Evolutionary conservation across 768 basidiomycete species (phyloP).

Genomic region (Pleurotus giganteus): DNA sequence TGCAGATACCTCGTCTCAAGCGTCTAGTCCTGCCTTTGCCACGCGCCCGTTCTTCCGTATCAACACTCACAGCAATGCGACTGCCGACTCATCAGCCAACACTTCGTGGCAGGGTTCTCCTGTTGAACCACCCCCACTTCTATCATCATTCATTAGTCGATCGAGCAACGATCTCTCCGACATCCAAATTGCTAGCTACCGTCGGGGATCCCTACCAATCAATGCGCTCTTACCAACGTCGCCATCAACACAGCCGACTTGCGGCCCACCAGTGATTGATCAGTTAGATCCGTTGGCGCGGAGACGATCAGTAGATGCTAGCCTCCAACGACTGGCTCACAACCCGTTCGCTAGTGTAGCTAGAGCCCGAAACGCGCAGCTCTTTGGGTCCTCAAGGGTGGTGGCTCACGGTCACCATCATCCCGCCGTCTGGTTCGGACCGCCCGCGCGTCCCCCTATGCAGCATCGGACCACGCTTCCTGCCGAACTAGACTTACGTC

Average conservation of each 20-base stretch:
- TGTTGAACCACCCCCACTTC: slow-evolving; percentile 35
- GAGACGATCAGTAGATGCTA: slow-evolving; percentile 45
- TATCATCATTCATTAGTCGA: slow-evolving; percentile 20
- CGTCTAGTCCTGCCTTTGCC: slow-evolving; percentile 7
- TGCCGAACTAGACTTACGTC: slow-evolving; percentile 35
- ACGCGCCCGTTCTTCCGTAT: slow-evolving; percentile 1
- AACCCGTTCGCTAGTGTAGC: slow-evolving; percentile 51
- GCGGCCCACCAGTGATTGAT: slow-evolving; percentile 38
- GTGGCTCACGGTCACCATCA: slow-evolving; percentile 32
- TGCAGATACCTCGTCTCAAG: slow-evolving; percentile 4
- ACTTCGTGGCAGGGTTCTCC: slow-evolving; percentile 36
- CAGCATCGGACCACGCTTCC: slow-evolving; percentile 29
- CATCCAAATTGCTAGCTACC: slow-evolving; percentile 30
- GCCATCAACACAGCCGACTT: slow-evolving; percentile 18
- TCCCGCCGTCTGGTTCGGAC: slow-evolving; percentile 21
- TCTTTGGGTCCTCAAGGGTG: slow-evolving; percentile 22
- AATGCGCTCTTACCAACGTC: slow-evolving; percentile 27
- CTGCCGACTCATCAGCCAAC: slow-evolving; percentile 13
- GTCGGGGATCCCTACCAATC: slow-evolving; percentile 58
- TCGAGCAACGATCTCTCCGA: slow-evolving; percentile 20
- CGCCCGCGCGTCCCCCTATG: slow-evolving; percentile 18
- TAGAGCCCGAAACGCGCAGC: slow-evolving; percentile 49
- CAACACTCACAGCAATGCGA: slow-evolving; percentile 5
- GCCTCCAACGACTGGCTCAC: slow-evolving; percentile 45
- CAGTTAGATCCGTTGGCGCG: slow-evolving; percentile 40